A percentile compares a stretch with the other conserved stretches of the same genome.
Conservation (phyloP, 306 rosid genomes). For the Dalbergia oliveri region DNA sequence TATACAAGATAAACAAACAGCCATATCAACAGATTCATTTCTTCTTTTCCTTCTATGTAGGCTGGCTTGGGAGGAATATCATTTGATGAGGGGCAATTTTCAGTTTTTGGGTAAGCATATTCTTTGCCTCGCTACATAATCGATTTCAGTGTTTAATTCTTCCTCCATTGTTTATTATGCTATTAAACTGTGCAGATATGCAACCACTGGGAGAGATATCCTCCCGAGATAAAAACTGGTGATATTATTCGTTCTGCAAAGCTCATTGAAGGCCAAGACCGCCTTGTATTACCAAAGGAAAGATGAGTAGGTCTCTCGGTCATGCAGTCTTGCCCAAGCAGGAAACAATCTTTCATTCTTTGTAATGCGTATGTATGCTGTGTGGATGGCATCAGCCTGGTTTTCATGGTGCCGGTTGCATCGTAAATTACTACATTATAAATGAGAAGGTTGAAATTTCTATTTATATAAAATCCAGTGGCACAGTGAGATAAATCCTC, state of each 20-base stretch:
- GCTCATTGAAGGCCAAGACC: slow-evolving; percentile 85
- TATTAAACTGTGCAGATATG: slow-evolving; percentile 64
- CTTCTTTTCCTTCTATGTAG: slow-evolving; percentile 49
- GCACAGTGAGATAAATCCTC: not conserved
- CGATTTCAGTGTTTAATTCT: not conserved
- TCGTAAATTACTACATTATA: slow-evolving; percentile 43
- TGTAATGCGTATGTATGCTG: slow-evolving; percentile 34
- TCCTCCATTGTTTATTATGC: slow-evolving; percentile 8
- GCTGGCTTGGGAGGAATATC: slow-evolving; percentile 99
- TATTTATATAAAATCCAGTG: not conserved
- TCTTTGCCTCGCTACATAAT: not conserved
- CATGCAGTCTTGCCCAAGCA: slow-evolving; percentile 14
- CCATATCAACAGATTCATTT: not conserved
- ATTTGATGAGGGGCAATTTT: slow-evolving; percentile 97
- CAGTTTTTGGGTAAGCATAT: slow-evolving; percentile 82
- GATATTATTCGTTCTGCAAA: slow-evolving; percentile 79
- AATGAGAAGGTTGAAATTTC: slow-evolving; percentile 13
- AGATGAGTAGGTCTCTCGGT: slow-evolving; percentile 49
- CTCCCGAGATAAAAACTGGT: slow-evolving; percentile 92
- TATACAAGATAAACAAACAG: no score
- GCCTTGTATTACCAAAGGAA: slow-evolving; percentile 73
- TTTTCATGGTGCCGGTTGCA: slow-evolving; percentile 64
- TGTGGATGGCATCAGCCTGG: slow-evolving; percentile 51
- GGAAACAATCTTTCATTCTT: slow-evolving; percentile 55
- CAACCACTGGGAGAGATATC: slow-evolving; percentile 79